Base-by-base conservation (phyloP, 108 stramenopile species). In the Nitzschia sp. region DNA sequence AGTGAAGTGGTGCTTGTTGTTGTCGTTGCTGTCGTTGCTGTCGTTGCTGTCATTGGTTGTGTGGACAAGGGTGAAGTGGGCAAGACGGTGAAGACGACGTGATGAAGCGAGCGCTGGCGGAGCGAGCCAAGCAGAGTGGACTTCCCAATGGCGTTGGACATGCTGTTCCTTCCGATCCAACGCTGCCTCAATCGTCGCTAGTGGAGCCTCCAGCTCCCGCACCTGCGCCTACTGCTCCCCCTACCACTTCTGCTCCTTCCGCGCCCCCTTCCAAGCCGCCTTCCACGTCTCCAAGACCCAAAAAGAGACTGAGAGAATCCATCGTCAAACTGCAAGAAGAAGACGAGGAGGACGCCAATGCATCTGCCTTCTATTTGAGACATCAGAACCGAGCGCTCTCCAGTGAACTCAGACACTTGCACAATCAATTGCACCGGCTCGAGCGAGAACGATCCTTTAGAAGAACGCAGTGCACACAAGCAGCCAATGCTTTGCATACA, bases 71-170 rank as follows among this genome's bases (percentile, higher is more conserved):
- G 46, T 48, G 5, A 3, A 17, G 46, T 17, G 6, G 46, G 5
- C 1, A 48, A 25, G 15, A 34, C 29, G 29, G 29, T 34, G 29
- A 34, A 34, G 29, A 34, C 29, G 1, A 34, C 56, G 57, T 25
- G 39, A 93, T 93, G 92, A 93, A 93, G 65, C 86, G 92, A 64
- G 92, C 92, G 22, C 71, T 93, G 53, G 92, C 92, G 54, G 87
- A 90, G 76, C 85, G 92, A 55, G 92, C 88, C 17, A 89, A 89
- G 53, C 84, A 83, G 63, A 64, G 75, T 53, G 75, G 78, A 44
- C 55, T 69, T 19, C 65, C 73, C 17, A 71, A 56, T 67, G 73
- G 72, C 14, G 29, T 34, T 21, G 68, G 70, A 6, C 71, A 57
- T 41, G 37, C 59, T 3, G 37, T 61, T 12, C 51, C 61, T 14